These are phyloP conservation scores for Chrysopogon serrulatus DNA, from an alignment of 176 grass and related monocot genomes.

Conservation along the genomic window DNA sequence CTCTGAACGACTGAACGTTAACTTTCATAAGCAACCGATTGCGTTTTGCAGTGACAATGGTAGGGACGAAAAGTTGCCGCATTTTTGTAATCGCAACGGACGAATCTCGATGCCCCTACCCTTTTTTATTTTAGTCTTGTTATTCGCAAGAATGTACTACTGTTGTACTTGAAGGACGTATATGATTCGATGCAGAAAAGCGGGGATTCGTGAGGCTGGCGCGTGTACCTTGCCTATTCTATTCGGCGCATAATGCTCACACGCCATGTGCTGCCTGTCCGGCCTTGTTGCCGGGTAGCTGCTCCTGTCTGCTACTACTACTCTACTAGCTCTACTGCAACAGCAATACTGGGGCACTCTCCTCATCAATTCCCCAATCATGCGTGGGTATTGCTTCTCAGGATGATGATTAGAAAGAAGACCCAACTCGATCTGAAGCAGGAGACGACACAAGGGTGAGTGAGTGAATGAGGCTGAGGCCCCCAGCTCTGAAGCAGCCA, in stretches of 20 bases:
- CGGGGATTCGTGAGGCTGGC: not conserved
- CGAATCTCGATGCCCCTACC: not conserved
- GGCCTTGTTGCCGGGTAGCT: not conserved
- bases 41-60: not conserved
- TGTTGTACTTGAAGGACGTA: not conserved
- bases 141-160: not conserved
- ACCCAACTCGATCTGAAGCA: not conserved
- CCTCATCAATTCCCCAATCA: slow-evolving; percentile 16
- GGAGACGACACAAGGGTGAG: not conserved
- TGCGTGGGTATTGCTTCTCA: not conserved
- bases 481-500: not conserved
- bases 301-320: not conserved
- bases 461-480: not conserved
- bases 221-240: not conserved
- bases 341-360: not conserved
- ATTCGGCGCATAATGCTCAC: not conserved
- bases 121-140: not conserved
- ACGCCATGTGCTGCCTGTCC: slow-evolving; percentile 15
- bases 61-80: not conserved
- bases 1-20: too few species aligned
- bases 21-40: not conserved
- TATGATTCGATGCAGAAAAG: slow-evolving; percentile 1
- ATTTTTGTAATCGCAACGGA: not conserved
- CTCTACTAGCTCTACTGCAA: not conserved
- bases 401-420: not conserved